Percentiles rank a stretch among this genome's conserved stretches.
phyloP scores from a whole-genome alignment of 2,329 filamentous ascomycete genomes.

The Aspergillus glaucus region DNA sequence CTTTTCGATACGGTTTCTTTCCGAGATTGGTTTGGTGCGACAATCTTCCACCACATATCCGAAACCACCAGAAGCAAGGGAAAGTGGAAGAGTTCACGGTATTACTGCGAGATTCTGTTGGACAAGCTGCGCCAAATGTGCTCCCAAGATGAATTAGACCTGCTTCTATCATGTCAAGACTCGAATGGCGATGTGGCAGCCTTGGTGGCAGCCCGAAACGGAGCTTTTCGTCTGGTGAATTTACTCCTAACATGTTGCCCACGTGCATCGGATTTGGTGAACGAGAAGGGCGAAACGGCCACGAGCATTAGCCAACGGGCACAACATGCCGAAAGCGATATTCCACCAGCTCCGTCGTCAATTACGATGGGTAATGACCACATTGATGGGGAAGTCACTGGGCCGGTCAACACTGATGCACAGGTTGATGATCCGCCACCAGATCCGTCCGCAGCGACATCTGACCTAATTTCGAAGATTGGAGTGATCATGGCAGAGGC shows the following conservation, averaged over 20 bases:
- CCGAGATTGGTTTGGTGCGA: conserved; percentile 73
- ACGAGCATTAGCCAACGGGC: conserved; percentile 71
- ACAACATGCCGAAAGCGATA: conserved; percentile 62
- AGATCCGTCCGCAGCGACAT: conserved; percentile 56
- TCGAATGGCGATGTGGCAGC: conserved; percentile 86
- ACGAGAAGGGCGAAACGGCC: conserved; percentile 73
- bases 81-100: conserved; percentile 82
- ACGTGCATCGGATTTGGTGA: conserved; percentile 68
- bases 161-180: conserved; percentile 75
- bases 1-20: conserved; percentile 74
- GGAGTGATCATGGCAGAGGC: conserved; percentile 65
- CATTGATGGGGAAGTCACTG: conserved; percentile 22
- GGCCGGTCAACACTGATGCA: conserved; percentile 22
- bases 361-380: conserved; percentile 36
- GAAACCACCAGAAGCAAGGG: conserved; percentile 78
- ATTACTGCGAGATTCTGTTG: conserved; percentile 87
- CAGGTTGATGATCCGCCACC: conserved; percentile 30
- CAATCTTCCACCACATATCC: conserved; percentile 90
- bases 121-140: conserved; percentile 77
- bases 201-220: conserved; percentile 77
- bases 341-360: conserved; percentile 67
- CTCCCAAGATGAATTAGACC: conserved; percentile 68
- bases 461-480: conserved; percentile 63
- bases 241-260: conserved; percentile 69
- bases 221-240: conserved; percentile 68